Base-by-base conservation (phyloP, 495 filamentous ascomycete genomes). In the Lophiotrema nucula region DNA sequence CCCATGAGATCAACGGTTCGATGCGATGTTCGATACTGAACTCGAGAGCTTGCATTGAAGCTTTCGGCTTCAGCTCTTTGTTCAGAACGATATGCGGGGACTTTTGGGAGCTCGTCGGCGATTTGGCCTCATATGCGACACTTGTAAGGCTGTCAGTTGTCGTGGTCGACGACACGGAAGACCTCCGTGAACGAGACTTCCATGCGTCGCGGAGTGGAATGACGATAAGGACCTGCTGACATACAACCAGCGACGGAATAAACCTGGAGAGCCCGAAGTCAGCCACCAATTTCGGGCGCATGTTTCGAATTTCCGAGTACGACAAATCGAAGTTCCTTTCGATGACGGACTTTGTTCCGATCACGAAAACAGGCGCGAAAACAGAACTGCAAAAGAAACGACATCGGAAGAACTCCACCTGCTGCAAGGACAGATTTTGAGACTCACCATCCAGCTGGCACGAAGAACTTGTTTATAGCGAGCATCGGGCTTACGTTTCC, bases 361-460 rank as follows among this genome's bases (percentile, higher is more conserved):
- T 16, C 3, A 35, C 16, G 38, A 4, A 27, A 38, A 10, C 6
- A 41, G 1, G 3, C 11, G 21, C n/a, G 4, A 25, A 41, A 3
- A 49, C n/a, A 22, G 27, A 38, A 18, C 42, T 1, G 12, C 8
- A 57, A 28, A 46, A 46, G 15, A 35, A 1, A 39, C 23, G 23
- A 35, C 31, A 8, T 8, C 8, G 31, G 31, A 35, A 15, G 31
- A 35, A 15, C 8, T 35, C 31, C 8, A 35, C 8, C 8, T 8
- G 15, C 47, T 8, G 15, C 47, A 33, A 53, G n/a, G 27, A 24
- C 12, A 37, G 47, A 13, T 46, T 25, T 38, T 10, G 2, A 22
- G 35, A 61, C 69, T 65, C 58, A 70, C 70, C 70, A 72, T 51
- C 65, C 64, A n/a, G 68, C 57, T 1, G 70, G 54, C 6, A 58